Percentiles rank a stretch among this genome's conserved stretches.
Evolutionary conservation across 2,329 filamentous ascomycete species (phyloP).

Genomic region (Ascochyta clinopodiicola): DNA sequence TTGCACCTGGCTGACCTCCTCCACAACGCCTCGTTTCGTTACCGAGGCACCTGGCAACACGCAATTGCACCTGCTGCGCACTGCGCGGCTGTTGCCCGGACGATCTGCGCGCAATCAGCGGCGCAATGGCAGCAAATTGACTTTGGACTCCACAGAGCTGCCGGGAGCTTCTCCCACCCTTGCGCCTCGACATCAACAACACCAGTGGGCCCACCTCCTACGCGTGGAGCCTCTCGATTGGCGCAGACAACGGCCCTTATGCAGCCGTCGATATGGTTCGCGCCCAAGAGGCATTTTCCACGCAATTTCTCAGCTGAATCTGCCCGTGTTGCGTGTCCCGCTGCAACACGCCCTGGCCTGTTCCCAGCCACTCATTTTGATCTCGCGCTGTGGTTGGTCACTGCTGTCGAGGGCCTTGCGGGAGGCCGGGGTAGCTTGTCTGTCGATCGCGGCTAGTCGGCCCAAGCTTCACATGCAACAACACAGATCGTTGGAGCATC

Average conservation of each 20-base stretch:
- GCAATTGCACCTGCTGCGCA: constrained; percentile 19
- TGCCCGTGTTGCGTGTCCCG: constrained; percentile 28
- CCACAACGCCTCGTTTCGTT: constrained; percentile 15
- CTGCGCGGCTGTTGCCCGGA: constrained; percentile 35
- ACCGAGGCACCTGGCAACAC: constrained; percentile 36
- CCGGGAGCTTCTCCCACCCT: constrained; percentile 24
- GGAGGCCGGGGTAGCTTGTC: constrained; percentile 16
- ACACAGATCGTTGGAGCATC: constrained; percentile 7
- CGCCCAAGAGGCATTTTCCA: constrained; percentile 28
- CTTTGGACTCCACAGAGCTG: constrained; percentile 19
- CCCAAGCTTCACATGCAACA: constrained; percentile 18
- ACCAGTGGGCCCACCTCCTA: constrained; percentile 20
- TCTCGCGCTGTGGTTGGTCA: constrained; percentile 8
- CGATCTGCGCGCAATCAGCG: constrained; percentile 22
- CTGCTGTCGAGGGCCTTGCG: not conserved
- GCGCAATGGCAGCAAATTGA: constrained; percentile 20
- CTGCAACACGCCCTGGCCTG: constrained; percentile 11
- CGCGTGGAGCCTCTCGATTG: constrained; percentile 46
- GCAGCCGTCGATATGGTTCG: constrained; percentile 30
- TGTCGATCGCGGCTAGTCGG: constrained; percentile 13
- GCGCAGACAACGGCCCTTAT: constrained; percentile 10
- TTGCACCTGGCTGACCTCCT: constrained; percentile 14
- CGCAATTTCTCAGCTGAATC: constrained; percentile 36
- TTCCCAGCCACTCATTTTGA: constrained; percentile 37
- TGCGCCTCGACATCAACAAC: constrained; percentile 6